Conservation (phyloP, 75 land plant genomes). For the Picea glauca region DNA sequence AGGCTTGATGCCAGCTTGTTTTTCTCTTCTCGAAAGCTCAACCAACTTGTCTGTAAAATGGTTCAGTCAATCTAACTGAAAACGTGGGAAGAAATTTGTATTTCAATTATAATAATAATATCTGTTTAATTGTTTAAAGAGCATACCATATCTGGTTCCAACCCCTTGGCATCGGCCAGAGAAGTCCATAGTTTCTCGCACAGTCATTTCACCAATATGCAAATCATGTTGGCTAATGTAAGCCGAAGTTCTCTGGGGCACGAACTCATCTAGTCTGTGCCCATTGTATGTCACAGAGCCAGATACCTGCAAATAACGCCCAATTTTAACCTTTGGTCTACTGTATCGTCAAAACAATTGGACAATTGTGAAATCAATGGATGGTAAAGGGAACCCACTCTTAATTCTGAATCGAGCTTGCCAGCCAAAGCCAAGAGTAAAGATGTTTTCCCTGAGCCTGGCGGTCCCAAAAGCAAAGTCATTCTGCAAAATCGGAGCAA, state of each 20-base stretch:
- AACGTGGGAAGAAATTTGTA: too few relatives aligned
- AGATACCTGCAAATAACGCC: constrained; percentile 18
- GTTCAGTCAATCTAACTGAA: neutral
- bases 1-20: neutral
- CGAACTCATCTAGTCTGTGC: constrained; percentile 41
- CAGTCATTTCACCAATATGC: constrained; percentile 51
- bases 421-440: constrained; percentile 31
- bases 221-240: constrained; percentile 59
- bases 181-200: constrained; percentile 61
- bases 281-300: constrained; percentile 62
- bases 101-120: too few relatives aligned
- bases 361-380: neutral
- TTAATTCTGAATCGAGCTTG: constrained; percentile 19
- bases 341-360: too few relatives aligned
- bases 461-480: constrained; percentile 40
- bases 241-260: constrained; percentile 56
- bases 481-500: constrained; percentile 17
- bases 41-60: constrained; percentile 22
- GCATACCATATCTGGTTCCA: constrained; percentile 42
- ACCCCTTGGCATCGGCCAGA: constrained; percentile 60
- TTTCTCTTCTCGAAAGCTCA: constrained; percentile 12
- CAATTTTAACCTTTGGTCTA: too few relatives aligned
- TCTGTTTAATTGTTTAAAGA: neutral
- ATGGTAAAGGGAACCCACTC: constrained; percentile 5
- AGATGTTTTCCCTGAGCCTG: constrained; percentile 32